Base-by-base conservation (phyloP, 352 stramenopile genomes). In the Pythium diclinum region DNA sequence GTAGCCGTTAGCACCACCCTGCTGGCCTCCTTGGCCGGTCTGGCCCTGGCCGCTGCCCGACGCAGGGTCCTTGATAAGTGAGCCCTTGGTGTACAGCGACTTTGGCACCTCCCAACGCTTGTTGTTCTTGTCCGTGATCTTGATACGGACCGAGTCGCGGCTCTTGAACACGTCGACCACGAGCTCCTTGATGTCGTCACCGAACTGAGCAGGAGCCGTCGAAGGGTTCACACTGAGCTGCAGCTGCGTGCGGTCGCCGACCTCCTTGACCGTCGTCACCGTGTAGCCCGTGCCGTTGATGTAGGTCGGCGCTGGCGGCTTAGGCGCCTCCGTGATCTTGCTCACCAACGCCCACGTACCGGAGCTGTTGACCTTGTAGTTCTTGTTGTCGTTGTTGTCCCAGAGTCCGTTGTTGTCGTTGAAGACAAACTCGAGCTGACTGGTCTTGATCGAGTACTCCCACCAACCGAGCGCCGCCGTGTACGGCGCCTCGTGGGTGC, bases 111-210 rank as follows among this genome's bases (percentile, higher is more conserved):
- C 75, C 77, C 77, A 86, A 9, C 77, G 77, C 34, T 79, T 71
- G 42, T 19, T 67, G 56, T 73, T 80, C 69, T 82, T 82, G 66
- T 83, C 77, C 6, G 67, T 68, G 63, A 83, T 86, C 63, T 83
- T 83, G 57, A 83, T 67, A 8, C 73, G 77, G 10, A 86, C 66
- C n/a, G 53, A 74, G 57, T 83, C 75, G 36, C 74, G 47, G 14
- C 58, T 75, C 62, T 80, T 76, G 52, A 63, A 68, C 5, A 83
- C 71, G 0, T 74, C 72, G 28, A 81, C 77, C 49, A 69, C 63
- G 7, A 86, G 75, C 25, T 73, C 59, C 21, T 76, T 71, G 54
- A 86, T 57, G 56, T 81, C 69, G 0, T 59, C 54, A 16, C 77
- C 77, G 47, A 77, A 83, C 2, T 71, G 57, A 28, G 65, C 69